These are phyloP conservation scores for Sporothrix brunneoviolacea DNA, from an alignment of 2,329 filamentous ascomycete genomes.

Conservation along the genomic window DNA sequence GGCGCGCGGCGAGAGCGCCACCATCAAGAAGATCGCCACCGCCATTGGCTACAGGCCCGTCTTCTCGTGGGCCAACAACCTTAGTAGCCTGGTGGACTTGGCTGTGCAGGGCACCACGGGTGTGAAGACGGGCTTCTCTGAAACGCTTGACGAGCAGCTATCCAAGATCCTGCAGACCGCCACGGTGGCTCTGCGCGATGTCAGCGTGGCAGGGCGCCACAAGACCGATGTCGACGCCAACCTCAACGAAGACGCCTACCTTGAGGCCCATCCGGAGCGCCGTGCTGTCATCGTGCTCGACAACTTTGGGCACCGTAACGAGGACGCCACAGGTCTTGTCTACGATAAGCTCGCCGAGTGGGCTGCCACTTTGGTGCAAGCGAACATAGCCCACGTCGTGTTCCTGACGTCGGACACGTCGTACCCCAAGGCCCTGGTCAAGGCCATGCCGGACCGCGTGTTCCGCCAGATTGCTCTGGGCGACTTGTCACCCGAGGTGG, in stretches of 20 bases:
- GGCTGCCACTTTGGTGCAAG: constrained; percentile 77
- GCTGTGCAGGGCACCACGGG: constrained; percentile 91
- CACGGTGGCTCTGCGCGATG: constrained; percentile 67
- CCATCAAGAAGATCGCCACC: constrained; percentile 71
- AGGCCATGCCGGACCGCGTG: constrained; percentile 82
- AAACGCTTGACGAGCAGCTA: constrained; percentile 83
- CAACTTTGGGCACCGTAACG: constrained; percentile 79
- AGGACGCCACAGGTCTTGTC: constrained; percentile 53
- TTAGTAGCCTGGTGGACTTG: constrained; percentile 86
- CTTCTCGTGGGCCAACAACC: constrained; percentile 93
- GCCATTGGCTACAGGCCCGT: constrained; percentile 88
- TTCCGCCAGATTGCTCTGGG: constrained; percentile 81
- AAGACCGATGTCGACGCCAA: constrained; percentile 50
- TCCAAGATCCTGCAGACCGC: constrained; percentile 86
- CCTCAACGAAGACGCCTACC: constrained; percentile 75
- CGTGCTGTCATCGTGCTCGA: constrained; percentile 82
- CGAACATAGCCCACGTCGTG: constrained; percentile 87
- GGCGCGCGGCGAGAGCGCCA: constrained; percentile 78
- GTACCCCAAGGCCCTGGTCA: constrained; percentile 79
- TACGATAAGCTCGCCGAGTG: constrained; percentile 82
- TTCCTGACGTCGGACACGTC: constrained; percentile 88
- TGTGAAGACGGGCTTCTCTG: constrained; percentile 88
- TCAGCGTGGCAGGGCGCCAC: constrained; percentile 62
- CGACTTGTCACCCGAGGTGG: constrained; percentile 78
- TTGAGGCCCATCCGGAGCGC: constrained; percentile 81